These are phyloP conservation scores for Murraya paniculata DNA, from an alignment of 345 rosid genomes.

Conservation along the genomic window DNA sequence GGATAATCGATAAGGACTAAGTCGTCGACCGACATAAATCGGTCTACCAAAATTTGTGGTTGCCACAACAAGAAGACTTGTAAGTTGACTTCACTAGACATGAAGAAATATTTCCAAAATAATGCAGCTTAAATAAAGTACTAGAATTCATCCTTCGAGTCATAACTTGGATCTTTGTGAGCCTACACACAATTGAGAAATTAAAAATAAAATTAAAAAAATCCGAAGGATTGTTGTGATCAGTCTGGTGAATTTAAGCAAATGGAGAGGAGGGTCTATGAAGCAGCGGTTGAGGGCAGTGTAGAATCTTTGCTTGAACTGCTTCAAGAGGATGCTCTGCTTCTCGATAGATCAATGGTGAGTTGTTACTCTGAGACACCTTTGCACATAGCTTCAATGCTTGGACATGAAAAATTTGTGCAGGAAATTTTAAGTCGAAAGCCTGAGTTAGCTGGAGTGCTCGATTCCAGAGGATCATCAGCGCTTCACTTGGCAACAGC, in stretches of 20 bases:
- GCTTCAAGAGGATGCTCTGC: constrained; percentile 1
- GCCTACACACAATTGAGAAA: too few relatives aligned
- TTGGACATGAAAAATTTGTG: constrained; percentile 7
- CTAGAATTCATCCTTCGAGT: too few relatives aligned
- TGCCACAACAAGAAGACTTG: too few relatives aligned
- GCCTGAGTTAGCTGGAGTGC: constrained; percentile 11
- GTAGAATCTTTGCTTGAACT: not conserved
- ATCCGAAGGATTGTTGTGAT: not conserved
- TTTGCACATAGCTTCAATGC: constrained; percentile 13
- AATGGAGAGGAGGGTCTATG: not conserved
- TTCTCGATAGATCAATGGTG: constrained; percentile 11
- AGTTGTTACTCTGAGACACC: constrained; percentile 12
- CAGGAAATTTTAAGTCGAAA: constrained; percentile 1
- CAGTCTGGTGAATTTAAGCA: not conserved
- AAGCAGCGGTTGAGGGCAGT: not conserved
- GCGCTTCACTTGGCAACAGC: constrained; percentile 16
- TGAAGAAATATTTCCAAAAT: too few relatives aligned
- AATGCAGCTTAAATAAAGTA: too few relatives aligned
- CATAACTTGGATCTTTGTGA: too few relatives aligned
- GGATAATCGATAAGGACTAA: too few relatives aligned
- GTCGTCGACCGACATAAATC: too few relatives aligned
- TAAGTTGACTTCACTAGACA: too few relatives aligned
- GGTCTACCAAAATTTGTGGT: too few relatives aligned
- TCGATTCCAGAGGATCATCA: not conserved
- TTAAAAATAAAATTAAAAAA: too few relatives aligned